Conservation (phyloP, 1,139 yeast genomes). For the Yamadazyma kanchanaburiensis region DNA sequence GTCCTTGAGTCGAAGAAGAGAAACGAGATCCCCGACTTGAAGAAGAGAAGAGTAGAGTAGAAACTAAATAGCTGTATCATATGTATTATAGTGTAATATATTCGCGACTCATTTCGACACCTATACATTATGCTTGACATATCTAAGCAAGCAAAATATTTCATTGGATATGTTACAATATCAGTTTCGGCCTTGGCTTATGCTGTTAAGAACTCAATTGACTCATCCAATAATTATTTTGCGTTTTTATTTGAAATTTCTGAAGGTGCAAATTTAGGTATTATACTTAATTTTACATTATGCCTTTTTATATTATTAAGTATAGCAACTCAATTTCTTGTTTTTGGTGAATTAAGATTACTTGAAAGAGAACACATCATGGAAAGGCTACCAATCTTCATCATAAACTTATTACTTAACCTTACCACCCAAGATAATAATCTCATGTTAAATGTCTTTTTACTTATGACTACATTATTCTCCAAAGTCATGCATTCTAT, state of each 20-base stretch:
- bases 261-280: conserved; percentile 32
- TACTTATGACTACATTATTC: conserved; percentile 46
- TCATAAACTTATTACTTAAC: conserved; percentile 60
- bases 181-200: conserved; percentile 24
- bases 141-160: conserved; percentile 16
- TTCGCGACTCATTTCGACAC: too few species aligned
- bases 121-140: too few species aligned
- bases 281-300: conserved; percentile 26
- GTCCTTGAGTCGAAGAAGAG: too few species aligned
- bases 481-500: conserved; percentile 76
- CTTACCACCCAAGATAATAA: conserved; percentile 51
- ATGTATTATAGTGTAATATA: conserved; percentile 2
- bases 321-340: conserved; percentile 39
- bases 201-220: conserved; percentile 25
- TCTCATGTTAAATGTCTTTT: conserved; percentile 43
- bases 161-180: conserved; percentile 22
- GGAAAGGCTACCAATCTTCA: conserved; percentile 59
- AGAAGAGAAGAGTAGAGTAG: conserved; percentile 14
- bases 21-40: conserved; percentile 7
- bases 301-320: conserved; percentile 40
- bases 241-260: conserved; percentile 31
- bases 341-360: conserved; percentile 75
- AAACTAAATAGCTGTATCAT: neutral
- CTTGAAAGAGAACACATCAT: conserved; percentile 77
- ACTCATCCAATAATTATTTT: conserved; percentile 23